A percentile compares a stretch with the other conserved stretches of the same genome.
Conservation (phyloP, 2,329 filamentous ascomycete species). For the Orbilia javanica region DNA sequence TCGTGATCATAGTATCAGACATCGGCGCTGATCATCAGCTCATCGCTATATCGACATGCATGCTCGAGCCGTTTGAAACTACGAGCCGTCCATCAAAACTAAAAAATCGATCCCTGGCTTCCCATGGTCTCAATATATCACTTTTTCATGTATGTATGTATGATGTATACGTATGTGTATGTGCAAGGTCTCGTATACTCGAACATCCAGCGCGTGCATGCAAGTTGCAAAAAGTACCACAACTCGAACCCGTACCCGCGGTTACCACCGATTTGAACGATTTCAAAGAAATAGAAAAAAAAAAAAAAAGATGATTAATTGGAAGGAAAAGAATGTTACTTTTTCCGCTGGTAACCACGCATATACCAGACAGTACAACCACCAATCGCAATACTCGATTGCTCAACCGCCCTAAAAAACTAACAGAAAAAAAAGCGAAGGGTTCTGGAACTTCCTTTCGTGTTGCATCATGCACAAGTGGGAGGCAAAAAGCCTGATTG, state of each 20-base stretch:
- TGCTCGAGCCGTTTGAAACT: slow-evolving; percentile 1
- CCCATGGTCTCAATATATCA: not conserved
- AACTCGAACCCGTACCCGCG: too few species aligned
- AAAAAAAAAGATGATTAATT: too few species aligned
- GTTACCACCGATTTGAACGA: not conserved
- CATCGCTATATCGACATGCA: not conserved
- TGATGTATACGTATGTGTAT: too few species aligned
- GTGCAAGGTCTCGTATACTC: too few species aligned
- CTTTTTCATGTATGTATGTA: not conserved
- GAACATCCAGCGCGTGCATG: too few species aligned
- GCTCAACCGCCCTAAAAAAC: not conserved
- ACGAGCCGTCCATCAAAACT: not conserved
- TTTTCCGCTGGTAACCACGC: not conserved
- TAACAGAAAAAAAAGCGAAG: not conserved
- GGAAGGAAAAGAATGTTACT: not conserved
- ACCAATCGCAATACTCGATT: not conserved
- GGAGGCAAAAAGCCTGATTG: slow-evolving; percentile 23
- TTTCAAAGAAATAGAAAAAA: too few species aligned
- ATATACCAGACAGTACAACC: too few species aligned
- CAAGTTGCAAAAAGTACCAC: too few species aligned
- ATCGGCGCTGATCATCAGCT: not conserved
- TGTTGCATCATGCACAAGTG: slow-evolving; percentile 7
- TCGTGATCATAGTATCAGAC: slow-evolving; percentile 16
- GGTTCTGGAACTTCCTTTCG: slow-evolving; percentile 7
- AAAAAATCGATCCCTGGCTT: slow-evolving; percentile 13